phyloP scores from a whole-genome alignment of 1,284 basidiomycete species.

The Trichosporon coremiiforme region DNA sequence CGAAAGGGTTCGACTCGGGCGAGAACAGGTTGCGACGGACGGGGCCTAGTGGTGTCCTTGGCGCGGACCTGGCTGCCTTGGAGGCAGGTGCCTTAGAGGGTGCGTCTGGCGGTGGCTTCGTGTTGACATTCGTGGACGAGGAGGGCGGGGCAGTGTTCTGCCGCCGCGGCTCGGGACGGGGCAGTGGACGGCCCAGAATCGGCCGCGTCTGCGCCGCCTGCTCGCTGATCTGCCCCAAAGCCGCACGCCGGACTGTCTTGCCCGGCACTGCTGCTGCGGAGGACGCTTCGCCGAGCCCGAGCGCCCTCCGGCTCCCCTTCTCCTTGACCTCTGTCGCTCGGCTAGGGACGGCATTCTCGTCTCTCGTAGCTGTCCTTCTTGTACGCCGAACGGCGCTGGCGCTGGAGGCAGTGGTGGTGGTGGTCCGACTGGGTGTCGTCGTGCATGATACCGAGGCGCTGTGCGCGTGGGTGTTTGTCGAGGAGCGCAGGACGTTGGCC shows the following conservation, averaged over 20 bases:
- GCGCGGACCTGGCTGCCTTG: too few relatives aligned
- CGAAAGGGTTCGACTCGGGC: not conserved
- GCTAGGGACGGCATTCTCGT: not conserved
- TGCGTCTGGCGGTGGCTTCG: not conserved
- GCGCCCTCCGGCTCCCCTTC: not conserved
- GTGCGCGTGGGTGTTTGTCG: not conserved
- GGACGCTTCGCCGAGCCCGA: not conserved
- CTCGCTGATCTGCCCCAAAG: not conserved
- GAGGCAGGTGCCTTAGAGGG: not conserved
- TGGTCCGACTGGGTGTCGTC: not conserved
- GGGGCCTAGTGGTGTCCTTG: not conserved
- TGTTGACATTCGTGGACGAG: not conserved
- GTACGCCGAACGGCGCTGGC: too few relatives aligned
- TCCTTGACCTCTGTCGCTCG: not conserved
- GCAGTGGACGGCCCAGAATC: not conserved
- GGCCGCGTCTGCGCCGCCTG: not conserved
- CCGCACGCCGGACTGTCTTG: not conserved
- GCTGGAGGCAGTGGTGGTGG: not conserved
- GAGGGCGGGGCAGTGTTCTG: not conserved
- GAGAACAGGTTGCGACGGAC: too few relatives aligned
- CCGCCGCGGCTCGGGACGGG: not conserved
- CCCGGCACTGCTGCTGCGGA: not conserved
- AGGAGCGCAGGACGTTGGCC: not conserved
- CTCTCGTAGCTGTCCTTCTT: not conserved
- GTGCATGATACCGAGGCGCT: not conserved